Conservation (phyloP, 768 basidiomycete species). For the Boletus rex-veris region DNA sequence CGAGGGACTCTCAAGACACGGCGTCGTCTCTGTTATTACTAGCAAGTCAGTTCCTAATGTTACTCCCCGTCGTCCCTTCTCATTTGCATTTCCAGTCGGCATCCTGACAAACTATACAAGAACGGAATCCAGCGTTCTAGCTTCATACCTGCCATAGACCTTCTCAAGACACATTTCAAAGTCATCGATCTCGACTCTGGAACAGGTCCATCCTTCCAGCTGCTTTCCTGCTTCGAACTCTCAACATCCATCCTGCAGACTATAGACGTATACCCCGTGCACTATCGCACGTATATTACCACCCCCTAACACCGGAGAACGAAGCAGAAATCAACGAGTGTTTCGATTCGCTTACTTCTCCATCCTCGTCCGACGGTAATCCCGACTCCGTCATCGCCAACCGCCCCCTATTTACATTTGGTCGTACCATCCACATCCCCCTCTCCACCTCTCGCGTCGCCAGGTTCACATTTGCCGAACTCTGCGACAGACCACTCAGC, state of each 20-base stretch:
- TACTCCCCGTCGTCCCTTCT: not conserved
- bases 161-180: constrained; percentile 82
- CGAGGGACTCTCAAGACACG: constrained; percentile 80
- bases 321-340: constrained; percentile 73
- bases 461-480: constrained; percentile 77
- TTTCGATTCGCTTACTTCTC: constrained; percentile 67
- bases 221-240: not conserved
- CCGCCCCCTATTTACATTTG: constrained; percentile 83
- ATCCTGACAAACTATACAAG: constrained; percentile 96
- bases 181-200: constrained; percentile 95
- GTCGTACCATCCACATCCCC: constrained; percentile 74
- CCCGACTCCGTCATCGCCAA: constrained; percentile 53
- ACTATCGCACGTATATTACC: constrained; percentile 90
- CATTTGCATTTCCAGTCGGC: constrained; percentile 57
- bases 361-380: constrained; percentile 34
- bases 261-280: constrained; percentile 92
- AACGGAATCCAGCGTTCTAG: constrained; percentile 96
- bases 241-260: constrained; percentile 46
- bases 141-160: constrained; percentile 92
- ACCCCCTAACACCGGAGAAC: constrained; percentile 69
- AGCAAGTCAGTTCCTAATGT: constrained; percentile 70
- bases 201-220: constrained; percentile 54
- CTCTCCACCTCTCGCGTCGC: constrained; percentile 79
- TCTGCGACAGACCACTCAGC: constrained; percentile 86
- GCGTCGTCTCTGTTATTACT: constrained; percentile 93